Conservation (phyloP, 805 yeast genomes). For the Myxozyma lipomycoides region DNA sequence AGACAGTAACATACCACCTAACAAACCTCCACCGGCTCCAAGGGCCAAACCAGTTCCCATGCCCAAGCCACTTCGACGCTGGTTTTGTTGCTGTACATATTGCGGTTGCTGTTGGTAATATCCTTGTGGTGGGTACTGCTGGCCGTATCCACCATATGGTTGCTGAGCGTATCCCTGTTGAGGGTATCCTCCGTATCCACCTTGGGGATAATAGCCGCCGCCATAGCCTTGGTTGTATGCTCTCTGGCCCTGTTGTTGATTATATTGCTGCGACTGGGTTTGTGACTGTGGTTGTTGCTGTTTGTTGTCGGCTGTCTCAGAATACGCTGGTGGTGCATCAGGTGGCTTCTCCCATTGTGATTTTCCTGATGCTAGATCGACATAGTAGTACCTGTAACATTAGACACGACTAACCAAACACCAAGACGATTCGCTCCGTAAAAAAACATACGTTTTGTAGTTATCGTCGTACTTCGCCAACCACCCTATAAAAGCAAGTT, state of each 20-base stretch:
- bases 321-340: slow-evolving; percentile 27
- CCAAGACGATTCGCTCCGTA: neutral
- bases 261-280: slow-evolving; percentile 9
- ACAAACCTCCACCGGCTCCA: slow-evolving; percentile 55
- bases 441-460: slow-evolving; percentile 50
- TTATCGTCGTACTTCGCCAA: slow-evolving; percentile 33
- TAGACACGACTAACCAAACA: neutral
- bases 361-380: slow-evolving; percentile 61
- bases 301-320: slow-evolving; percentile 7
- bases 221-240: neutral
- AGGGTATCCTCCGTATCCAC: slow-evolving; percentile 31
- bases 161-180: slow-evolving; percentile 17
- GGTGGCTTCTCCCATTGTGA: slow-evolving; percentile 90
- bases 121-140: slow-evolving; percentile 35
- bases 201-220: slow-evolving; percentile 29
- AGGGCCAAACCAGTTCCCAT: slow-evolving; percentile 44
- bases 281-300: neutral
- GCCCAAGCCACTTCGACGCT: slow-evolving; percentile 40
- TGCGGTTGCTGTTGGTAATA: slow-evolving; percentile 37
- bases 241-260: slow-evolving; percentile 22
- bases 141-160: slow-evolving; percentile 32
- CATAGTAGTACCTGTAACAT: slow-evolving; percentile 63
- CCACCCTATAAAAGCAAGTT: slow-evolving; percentile 19
- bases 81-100: slow-evolving; percentile 34
- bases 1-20: slow-evolving; percentile 57